phyloP scores from a whole-genome alignment of 2,329 filamentous ascomycete species.

The Monosporascus ibericus region DNA sequence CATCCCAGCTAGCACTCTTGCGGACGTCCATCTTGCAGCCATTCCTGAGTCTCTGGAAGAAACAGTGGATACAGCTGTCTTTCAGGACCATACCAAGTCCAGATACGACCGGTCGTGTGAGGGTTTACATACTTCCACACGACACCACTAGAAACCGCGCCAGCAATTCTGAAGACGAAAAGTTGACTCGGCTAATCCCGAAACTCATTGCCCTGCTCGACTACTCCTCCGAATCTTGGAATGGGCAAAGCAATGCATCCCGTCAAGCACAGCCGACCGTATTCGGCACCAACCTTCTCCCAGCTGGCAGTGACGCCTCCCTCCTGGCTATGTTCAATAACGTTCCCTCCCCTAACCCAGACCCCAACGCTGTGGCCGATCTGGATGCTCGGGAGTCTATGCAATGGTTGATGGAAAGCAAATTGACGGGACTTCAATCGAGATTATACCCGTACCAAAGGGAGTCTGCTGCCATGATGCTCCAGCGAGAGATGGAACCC shows the following conservation, averaged over 20 bases:
- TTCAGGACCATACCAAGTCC: slow-evolving; percentile 21
- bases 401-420: slow-evolving; percentile 46
- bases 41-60: slow-evolving; percentile 26
- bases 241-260: slow-evolving; percentile 30
- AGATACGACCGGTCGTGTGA: slow-evolving; percentile 27
- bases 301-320: slow-evolving; percentile 38
- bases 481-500: slow-evolving; percentile 69
- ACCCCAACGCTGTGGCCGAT: slow-evolving; percentile 41
- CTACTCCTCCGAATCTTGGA: slow-evolving; percentile 50
- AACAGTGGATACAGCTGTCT: slow-evolving; percentile 39
- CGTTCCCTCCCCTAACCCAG: slow-evolving; percentile 61
- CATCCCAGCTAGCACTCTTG: slow-evolving; percentile 23
- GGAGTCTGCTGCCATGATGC: slow-evolving; percentile 74
- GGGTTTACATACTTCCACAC: slow-evolving; percentile 60
- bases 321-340: slow-evolving; percentile 69
- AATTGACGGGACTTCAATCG: slow-evolving; percentile 54
- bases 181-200: slow-evolving; percentile 39
- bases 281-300: slow-evolving; percentile 24
- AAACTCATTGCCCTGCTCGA: slow-evolving; percentile 48
- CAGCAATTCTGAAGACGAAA: slow-evolving; percentile 42
- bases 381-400: slow-evolving; percentile 47
- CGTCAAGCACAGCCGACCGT: slow-evolving; percentile 7
- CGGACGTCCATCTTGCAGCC: slow-evolving; percentile 14
- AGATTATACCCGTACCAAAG: slow-evolving; percentile 72
- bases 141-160: slow-evolving; percentile 48